A percentile compares a stretch with the other conserved stretches of the same genome.
Evolutionary conservation across 2,329 filamentous ascomycete species (phyloP).

Genomic region (Diplodia scrobiculata): DNA sequence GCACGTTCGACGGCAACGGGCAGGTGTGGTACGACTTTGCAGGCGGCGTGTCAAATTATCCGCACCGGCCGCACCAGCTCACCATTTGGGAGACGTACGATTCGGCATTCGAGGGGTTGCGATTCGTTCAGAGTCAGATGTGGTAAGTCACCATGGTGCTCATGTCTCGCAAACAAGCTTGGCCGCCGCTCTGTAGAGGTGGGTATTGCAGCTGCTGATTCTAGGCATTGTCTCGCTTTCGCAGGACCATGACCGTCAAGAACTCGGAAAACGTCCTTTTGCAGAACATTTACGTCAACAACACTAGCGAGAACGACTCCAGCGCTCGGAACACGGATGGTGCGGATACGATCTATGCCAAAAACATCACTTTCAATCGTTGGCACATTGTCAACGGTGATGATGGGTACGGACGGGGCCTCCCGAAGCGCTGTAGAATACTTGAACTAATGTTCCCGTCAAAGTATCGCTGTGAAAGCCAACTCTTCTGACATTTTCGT

Average conservation of each 20-base stretch:
- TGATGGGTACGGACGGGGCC: constrained; percentile 21
- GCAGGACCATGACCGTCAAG: constrained; percentile 53
- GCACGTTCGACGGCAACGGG: constrained; percentile 62
- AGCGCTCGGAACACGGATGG: constrained; percentile 48
- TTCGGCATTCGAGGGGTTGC: constrained; percentile 52
- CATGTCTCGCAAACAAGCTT: neutral
- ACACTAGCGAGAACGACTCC: constrained; percentile 41
- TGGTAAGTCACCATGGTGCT: constrained; percentile 43
- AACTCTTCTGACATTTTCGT: constrained; percentile 60
- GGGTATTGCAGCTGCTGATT: constrained; percentile 27
- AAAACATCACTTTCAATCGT: constrained; percentile 50
- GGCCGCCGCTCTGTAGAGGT: neutral
- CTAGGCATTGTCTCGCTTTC: constrained; percentile 34
- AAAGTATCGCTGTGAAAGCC: constrained; percentile 56
- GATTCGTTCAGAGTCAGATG: constrained; percentile 62
- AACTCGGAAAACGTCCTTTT: constrained; percentile 53
- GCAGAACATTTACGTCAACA: constrained; percentile 58
- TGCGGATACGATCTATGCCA: constrained; percentile 58
- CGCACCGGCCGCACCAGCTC: constrained; percentile 55
- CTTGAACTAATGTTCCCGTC: constrained; percentile 55
- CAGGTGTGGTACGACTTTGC: constrained; percentile 61
- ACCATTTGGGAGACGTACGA: constrained; percentile 56
- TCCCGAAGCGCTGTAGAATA: constrained; percentile 41
- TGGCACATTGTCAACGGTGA: constrained; percentile 34
- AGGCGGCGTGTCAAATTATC: constrained; percentile 38